Evolutionary conservation across 2,329 filamentous ascomycete species (phyloP).

Genomic region (Fusarium palustre): DNA sequence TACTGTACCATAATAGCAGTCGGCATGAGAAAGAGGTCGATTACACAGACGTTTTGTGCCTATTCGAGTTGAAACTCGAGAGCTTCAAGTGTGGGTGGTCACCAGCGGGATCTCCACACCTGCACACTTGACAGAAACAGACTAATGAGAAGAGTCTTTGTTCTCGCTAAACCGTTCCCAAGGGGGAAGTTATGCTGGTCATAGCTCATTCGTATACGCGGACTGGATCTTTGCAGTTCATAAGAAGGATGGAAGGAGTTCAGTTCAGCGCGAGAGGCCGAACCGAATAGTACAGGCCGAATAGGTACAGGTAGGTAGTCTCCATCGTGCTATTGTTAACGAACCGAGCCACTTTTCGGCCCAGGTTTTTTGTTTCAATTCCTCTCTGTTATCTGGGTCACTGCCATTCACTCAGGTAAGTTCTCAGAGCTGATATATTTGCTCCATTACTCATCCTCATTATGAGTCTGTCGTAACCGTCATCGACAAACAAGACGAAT

Average conservation of each 20-base stretch:
- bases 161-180: conserved; percentile 11
- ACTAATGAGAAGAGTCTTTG: conserved; percentile 28
- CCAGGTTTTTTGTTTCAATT: not conserved
- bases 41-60: conserved; percentile 10
- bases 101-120: conserved; percentile 28
- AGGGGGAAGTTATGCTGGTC: conserved; percentile 9
- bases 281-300: conserved; percentile 19
- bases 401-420: not conserved
- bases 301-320: too few relatives aligned
- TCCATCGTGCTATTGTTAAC: conserved; percentile 24
- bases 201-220: conserved; percentile 29
- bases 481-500: conserved; percentile 24
- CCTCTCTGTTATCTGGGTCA: not conserved
- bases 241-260: conserved; percentile 1
- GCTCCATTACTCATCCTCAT: conserved; percentile 1
- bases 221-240: conserved; percentile 1
- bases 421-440: not conserved
- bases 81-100: conserved; percentile 10
- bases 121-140: conserved; percentile 4
- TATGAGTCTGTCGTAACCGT: conserved; percentile 18
- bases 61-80: conserved; percentile 6
- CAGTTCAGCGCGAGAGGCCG: conserved; percentile 22
- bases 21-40: conserved; percentile 8
- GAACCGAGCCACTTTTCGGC: conserved; percentile 14
- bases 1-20: not conserved